Evolutionary conservation across 2,329 filamentous ascomycete genomes (phyloP).

Genomic region (Chalara sp.): DNA sequence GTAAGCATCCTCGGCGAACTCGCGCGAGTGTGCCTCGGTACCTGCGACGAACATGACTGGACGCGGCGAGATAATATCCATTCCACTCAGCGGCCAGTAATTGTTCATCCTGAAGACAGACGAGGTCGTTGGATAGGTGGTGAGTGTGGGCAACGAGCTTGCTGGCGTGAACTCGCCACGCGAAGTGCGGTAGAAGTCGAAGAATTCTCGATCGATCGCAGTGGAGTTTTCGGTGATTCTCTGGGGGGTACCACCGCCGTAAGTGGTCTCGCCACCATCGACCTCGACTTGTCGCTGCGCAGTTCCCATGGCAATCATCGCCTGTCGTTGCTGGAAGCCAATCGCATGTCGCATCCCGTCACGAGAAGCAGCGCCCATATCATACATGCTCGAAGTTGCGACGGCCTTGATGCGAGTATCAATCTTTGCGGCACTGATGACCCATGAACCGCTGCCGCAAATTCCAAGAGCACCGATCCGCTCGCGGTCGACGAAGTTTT

Average conservation of each 20-base stretch:
- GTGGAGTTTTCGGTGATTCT: not conserved
- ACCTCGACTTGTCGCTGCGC: not conserved
- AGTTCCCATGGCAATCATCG: too few species aligned
- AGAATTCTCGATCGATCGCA: not conserved
- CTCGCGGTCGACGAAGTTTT: slow-evolving; percentile 24
- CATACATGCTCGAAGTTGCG: slow-evolving; percentile 26
- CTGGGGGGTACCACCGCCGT: too few species aligned
- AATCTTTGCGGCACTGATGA: slow-evolving; percentile 27
- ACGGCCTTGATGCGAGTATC: slow-evolving; percentile 33
- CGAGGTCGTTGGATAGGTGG: not conserved
- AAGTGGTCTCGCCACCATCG: too few species aligned
- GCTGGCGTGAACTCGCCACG: not conserved
- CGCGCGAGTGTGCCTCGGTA: not conserved
- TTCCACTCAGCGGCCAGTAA: not conserved
- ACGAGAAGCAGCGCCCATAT: slow-evolving; percentile 1
- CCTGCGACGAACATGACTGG: not conserved
- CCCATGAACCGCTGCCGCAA: slow-evolving; percentile 33
- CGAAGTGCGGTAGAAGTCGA: not conserved
- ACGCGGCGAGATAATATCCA: not conserved
- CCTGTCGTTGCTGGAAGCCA: too few species aligned
- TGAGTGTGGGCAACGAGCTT: too few species aligned
- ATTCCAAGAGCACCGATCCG: slow-evolving; percentile 34
- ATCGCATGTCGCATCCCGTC: not conserved
- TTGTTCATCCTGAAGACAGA: not conserved
- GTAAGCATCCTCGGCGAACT: not conserved